Base-by-base conservation (phyloP, 1,284 basidiomycete genomes). In the Moesziomyces antarcticus region DNA sequence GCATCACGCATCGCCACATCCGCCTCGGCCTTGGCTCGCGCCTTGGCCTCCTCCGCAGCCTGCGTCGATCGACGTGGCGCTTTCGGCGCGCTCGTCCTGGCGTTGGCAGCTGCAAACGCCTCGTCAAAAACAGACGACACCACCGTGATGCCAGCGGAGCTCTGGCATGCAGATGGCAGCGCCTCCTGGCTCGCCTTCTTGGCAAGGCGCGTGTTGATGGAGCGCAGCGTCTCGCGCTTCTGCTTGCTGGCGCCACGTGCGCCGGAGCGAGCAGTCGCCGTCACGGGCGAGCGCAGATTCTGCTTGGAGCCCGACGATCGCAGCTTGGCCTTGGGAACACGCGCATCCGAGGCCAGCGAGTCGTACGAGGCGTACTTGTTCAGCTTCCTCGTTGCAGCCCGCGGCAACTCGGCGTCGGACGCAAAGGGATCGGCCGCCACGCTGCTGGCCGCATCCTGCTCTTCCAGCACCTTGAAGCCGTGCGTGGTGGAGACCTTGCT, bases 41-140 rank as follows among this genome's bases (percentile, higher is more conserved):
- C 50, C 35, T 55, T 66, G 21, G 68, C 62, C 18, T 53, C 53
- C n/a, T 46, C 43, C 10, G 40, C 40, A 8, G 47, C 21, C 20
- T 30, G 47, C 4, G 45, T 25, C 10, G 24, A 21, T 46, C 46
- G 40, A 18, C 27, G 18, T 25, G 20, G 14, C 49, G 3, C 14
- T 37, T 16, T 55, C 33, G 7, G 10, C 33, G 27, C 42, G 18
- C 11, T 55, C 30, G 35, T 55, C 20, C n/a, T 45, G 2, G 20
- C 7, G 22, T 14, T 11, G 14, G 35, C 35, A 2, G 55, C 59
- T n/a, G 54, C 60, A 16, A 63, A 60, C 10, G 57, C 56, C n/a
- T 68, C 56, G 43, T 73, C 70, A 44, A 73, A 73, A 8, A 73
- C 46, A 3, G 69, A 72, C 1, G 69, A 71, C n/a, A 71, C 50